Evolutionary conservation across 352 stramenopile species (phyloP).

Genomic region (Pythium biforme): DNA sequence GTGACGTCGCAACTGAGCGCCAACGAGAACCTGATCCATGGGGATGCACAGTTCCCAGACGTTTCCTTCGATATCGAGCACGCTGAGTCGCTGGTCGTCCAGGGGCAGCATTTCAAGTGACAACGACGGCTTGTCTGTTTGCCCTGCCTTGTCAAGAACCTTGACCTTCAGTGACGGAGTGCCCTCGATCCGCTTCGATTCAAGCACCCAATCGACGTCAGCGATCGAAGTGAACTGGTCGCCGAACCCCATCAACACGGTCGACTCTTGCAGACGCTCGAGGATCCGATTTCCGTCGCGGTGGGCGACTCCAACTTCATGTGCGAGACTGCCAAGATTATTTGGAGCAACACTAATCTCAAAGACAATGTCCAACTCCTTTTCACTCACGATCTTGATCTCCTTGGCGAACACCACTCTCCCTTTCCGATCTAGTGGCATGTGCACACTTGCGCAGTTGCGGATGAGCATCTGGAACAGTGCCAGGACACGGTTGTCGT

Average conservation of each 20-base stretch:
- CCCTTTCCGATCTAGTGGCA: slow-evolving; percentile 44
- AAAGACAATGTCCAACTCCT: slow-evolving; percentile 36
- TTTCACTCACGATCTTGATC: slow-evolving; percentile 25
- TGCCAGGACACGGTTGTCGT: not conserved
- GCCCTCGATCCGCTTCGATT: slow-evolving; percentile 2
- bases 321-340: slow-evolving; percentile 37
- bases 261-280: slow-evolving; percentile 26
- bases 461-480: slow-evolving; percentile 47
- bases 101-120: slow-evolving; percentile 44
- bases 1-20: slow-evolving; percentile 44
- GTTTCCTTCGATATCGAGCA: slow-evolving; percentile 31
- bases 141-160: slow-evolving; percentile 30
- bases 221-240: not conserved
- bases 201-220: slow-evolving; percentile 23
- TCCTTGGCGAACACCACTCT: slow-evolving; percentile 38
- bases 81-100: slow-evolving; percentile 45
- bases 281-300: slow-evolving; percentile 34
- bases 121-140: slow-evolving; percentile 29
- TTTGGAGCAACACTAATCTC: slow-evolving; percentile 41
- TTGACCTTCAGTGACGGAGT: slow-evolving; percentile 25
- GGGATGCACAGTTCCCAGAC: slow-evolving; percentile 46
- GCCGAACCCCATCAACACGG: not conserved
- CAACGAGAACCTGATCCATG: slow-evolving; percentile 38
- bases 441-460: slow-evolving; percentile 29
- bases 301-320: slow-evolving; percentile 32